A percentile compares a stretch with the other conserved stretches of the same genome.
Evolutionary conservation across 1,284 basidiomycete species (phyloP).

Genomic region (Ustilago loliicola): DNA sequence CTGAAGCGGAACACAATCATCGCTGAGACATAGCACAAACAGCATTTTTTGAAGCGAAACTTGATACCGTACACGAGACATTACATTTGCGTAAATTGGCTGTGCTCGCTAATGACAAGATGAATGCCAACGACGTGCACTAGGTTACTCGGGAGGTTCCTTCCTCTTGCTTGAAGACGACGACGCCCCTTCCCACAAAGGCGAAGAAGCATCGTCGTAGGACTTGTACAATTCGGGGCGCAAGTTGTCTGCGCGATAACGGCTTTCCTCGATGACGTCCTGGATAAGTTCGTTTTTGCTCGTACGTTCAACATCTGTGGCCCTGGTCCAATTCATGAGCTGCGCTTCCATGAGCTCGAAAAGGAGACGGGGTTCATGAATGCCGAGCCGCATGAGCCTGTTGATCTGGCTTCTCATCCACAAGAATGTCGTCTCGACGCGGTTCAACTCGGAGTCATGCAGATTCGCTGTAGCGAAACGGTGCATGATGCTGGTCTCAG

Average conservation of each 20-base stretch:
- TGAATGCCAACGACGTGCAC: background rate
- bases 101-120: background rate
- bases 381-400: background rate
- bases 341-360: background rate
- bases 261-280: background rate
- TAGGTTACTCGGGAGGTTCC: background rate
- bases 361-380: background rate
- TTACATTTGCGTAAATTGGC: background rate
- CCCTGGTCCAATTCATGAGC: background rate
- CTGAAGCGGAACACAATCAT: conserved; percentile 6
- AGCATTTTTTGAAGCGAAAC: background rate
- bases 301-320: background rate
- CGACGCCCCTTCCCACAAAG: background rate
- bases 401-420: background rate
- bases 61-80: background rate
- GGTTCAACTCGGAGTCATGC: background rate
- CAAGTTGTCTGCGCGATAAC: background rate
- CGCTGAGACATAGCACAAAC: conserved; percentile 3
- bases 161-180: conserved; percentile 3
- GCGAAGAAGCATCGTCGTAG: background rate
- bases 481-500: background rate
- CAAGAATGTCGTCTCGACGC: background rate
- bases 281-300: background rate
- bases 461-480: conserved; percentile 2
- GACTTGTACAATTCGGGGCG: background rate